Evolutionary conservation across 768 basidiomycete genomes (phyloP).

Genomic region (Termitomyces sp.): DNA sequence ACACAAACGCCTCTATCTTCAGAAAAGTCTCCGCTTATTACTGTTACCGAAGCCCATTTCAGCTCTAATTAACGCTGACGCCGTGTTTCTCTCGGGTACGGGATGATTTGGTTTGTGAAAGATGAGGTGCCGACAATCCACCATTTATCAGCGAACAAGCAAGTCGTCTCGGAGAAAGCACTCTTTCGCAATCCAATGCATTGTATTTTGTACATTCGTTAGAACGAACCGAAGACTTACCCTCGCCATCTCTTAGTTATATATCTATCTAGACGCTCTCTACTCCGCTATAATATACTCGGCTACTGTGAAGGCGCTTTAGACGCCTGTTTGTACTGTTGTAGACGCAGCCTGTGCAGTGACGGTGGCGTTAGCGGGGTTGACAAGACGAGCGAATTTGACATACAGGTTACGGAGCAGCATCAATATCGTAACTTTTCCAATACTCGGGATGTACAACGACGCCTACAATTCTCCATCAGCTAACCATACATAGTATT

Average conservation of each 20-base stretch:
- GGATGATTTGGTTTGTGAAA: background rate
- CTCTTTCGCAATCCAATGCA: slow-evolving; percentile 14
- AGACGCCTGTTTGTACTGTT: slow-evolving; percentile 40
- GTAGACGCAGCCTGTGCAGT: slow-evolving; percentile 45
- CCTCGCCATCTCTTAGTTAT: slow-evolving; percentile 15
- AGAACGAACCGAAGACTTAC: slow-evolving; percentile 19
- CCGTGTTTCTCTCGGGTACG: background rate
- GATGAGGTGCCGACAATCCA: slow-evolving; percentile 3
- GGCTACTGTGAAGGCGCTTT: slow-evolving; percentile 21
- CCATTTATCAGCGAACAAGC: background rate
- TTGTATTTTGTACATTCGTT: slow-evolving; percentile 26
- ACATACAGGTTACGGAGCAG: slow-evolving; percentile 91
- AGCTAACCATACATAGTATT: background rate
- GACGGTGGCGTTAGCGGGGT: background rate
- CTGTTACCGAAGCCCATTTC: slow-evolving; percentile 47
- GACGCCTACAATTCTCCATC: slow-evolving; percentile 58
- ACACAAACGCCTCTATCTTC: slow-evolving; percentile 32
- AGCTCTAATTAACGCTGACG: slow-evolving; percentile 15
- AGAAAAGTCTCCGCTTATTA: slow-evolving; percentile 23
- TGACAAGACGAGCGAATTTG: slow-evolving; percentile 2
- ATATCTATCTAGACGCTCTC: slow-evolving; percentile 21
- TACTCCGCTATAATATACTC: slow-evolving; percentile 25
- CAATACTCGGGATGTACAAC: slow-evolving; percentile 93
- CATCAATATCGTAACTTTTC: slow-evolving; percentile 97
- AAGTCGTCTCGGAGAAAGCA: slow-evolving; percentile 2